phyloP scores from a whole-genome alignment of 352 stramenopile species.

The Phytophthora vignae region DNA sequence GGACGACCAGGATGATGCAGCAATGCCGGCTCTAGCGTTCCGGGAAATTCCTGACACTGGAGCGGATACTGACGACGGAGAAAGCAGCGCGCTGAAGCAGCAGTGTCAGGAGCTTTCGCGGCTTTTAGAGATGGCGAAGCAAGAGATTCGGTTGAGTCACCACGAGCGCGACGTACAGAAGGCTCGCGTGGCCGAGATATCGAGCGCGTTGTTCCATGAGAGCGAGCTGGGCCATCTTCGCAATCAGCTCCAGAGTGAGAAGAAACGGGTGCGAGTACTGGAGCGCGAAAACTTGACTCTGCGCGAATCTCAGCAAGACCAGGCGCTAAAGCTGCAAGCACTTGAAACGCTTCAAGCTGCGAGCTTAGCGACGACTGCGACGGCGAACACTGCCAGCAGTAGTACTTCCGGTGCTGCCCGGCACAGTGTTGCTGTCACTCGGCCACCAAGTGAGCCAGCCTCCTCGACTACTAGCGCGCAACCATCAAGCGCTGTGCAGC shows the following conservation, averaged over 20 bases:
- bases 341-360: slow-evolving; percentile 44
- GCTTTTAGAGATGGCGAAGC: slow-evolving; percentile 74
- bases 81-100: slow-evolving; percentile 41
- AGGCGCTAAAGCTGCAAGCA: slow-evolving; percentile 63
- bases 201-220: slow-evolving; percentile 58
- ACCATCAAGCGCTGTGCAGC: neutral
- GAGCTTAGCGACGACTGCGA: neutral
- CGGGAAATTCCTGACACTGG: neutral
- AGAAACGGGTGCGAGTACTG: slow-evolving; percentile 63
- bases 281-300: slow-evolving; percentile 68
- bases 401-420: neutral
- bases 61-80: slow-evolving; percentile 7
- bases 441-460: neutral
- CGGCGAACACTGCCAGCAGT: neutral
- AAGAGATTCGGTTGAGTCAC: slow-evolving; percentile 76
- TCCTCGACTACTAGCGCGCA: neutral
- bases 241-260: slow-evolving; percentile 68
- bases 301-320: slow-evolving; percentile 54
- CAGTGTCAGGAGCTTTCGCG: slow-evolving; percentile 63
- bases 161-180: slow-evolving; percentile 64
- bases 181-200: slow-evolving; percentile 53
- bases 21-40: slow-evolving; percentile 18
- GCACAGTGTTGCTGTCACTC: neutral
- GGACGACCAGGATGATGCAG: slow-evolving; percentile 27
- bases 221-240: slow-evolving; percentile 57